Evolutionary conservation across 2,329 filamentous ascomycete genomes (phyloP).

Genomic region (Furcasterigmium sp.): DNA sequence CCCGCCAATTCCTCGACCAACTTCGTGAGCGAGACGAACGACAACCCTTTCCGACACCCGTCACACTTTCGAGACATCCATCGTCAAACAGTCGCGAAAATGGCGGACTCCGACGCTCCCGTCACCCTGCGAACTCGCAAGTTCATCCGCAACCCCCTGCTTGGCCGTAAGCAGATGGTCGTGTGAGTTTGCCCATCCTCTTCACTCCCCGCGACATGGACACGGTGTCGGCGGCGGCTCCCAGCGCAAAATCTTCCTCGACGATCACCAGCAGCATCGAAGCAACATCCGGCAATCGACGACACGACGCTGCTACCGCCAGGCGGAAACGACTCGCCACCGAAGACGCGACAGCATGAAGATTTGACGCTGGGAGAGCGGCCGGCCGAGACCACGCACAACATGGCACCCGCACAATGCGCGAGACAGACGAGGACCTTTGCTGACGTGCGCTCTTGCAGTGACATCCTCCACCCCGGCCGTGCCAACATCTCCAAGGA

Average conservation of each 20-base stretch:
- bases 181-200: slow-evolving; percentile 64
- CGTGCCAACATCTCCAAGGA: slow-evolving; percentile 99
- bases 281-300: no score
- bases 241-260: no score
- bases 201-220: not conserved
- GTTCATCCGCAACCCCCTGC: slow-evolving; percentile 99
- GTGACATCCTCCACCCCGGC: slow-evolving; percentile 99
- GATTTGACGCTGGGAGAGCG: no score
- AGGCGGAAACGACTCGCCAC: no score
- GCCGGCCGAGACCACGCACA: not conserved
- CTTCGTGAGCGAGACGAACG: slow-evolving; percentile 8
- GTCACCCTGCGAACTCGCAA: slow-evolving; percentile 96
- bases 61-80: slow-evolving; percentile 19
- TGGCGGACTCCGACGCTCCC: slow-evolving; percentile 77
- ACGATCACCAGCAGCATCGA: no score
- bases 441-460: slow-evolving; percentile 32
- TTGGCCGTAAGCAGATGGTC: slow-evolving; percentile 99
- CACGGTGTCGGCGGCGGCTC: no score
- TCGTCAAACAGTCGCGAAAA: slow-evolving; percentile 54
- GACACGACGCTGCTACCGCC: no score
- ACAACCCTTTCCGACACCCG: slow-evolving; percentile 7
- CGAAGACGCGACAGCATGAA: no score
- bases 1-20: slow-evolving; percentile 6
- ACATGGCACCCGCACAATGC: not conserved
- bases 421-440: not conserved